These are phyloP conservation scores for Rhododendron ferrugineum DNA, from an alignment of 148 eudicot species.

Conservation along the genomic window DNA sequence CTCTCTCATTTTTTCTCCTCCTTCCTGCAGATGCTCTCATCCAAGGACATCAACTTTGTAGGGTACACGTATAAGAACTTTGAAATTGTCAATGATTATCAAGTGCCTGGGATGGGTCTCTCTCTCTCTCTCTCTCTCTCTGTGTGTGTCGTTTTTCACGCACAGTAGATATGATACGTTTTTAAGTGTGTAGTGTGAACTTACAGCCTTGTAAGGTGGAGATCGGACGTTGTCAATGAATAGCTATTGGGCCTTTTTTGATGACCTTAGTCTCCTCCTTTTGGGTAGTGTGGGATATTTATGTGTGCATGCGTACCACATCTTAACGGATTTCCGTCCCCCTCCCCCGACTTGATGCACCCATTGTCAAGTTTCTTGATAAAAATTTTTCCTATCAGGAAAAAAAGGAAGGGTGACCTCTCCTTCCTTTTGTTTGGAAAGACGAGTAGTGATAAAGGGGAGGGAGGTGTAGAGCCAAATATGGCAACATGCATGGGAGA, in stretches of 20 bases:
- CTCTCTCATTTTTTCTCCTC: not conserved
- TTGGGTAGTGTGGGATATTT: not conserved
- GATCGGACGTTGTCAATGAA: not conserved
- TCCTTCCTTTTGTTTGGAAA: too few species aligned
- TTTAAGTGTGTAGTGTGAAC: not conserved
- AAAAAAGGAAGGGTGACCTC: too few species aligned
- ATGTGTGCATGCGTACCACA: not conserved
- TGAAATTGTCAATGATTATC: constrained; percentile 83
- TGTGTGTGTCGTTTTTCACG: not conserved
- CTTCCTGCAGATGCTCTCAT: constrained; percentile 71
- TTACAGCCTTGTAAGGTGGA: not conserved
- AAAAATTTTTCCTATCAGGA: too few species aligned
- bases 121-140: constrained; percentile 24
- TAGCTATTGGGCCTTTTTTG: not conserved
- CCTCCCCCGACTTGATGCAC: too few species aligned
- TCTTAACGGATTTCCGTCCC: not conserved
- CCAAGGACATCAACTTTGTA: constrained; percentile 88
- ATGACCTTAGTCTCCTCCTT: not conserved
- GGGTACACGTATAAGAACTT: constrained; percentile 94
- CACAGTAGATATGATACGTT: not conserved
- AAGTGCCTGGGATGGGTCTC: constrained; percentile 79
- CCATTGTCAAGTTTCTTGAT: too few species aligned
- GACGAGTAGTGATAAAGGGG: too few species aligned
- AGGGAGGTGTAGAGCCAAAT: too few species aligned
- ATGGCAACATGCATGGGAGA: not conserved